phyloP scores from a whole-genome alignment of 345 rosid species.

The Citrus glauca region DNA sequence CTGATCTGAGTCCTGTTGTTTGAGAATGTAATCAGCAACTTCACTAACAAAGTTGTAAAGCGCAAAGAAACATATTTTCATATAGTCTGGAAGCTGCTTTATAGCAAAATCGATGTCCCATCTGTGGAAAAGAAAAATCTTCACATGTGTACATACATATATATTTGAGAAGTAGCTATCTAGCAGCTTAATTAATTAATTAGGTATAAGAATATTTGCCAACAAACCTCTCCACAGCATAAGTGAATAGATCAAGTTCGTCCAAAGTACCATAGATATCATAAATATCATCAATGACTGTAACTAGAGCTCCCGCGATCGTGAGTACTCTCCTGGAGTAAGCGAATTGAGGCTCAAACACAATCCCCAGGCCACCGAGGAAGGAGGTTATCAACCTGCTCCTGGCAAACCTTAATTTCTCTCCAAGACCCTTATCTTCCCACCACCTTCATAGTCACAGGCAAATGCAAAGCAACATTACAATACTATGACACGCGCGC shows the following conservation, averaged over 20 bases:
- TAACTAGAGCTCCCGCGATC: background rate
- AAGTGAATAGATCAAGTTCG: conserved; percentile 21
- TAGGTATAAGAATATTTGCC: background rate
- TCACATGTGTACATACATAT: no score
- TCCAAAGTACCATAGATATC: conserved; percentile 16
- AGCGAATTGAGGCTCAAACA: background rate
- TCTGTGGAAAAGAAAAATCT: conserved; percentile 1
- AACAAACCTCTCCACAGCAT: conserved; percentile 23
- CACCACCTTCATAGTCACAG: conserved; percentile 19
- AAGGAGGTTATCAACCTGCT: conserved; percentile 12
- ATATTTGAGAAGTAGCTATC: no score
- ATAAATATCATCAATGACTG: conserved; percentile 16
- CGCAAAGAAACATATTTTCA: conserved; percentile 31
- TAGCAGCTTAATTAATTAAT: no score
- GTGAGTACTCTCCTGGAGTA: conserved; percentile 7
- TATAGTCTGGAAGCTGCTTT: conserved; percentile 23
- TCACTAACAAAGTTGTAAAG: conserved; percentile 24
- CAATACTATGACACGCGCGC: no score
- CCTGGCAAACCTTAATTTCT: conserved; percentile 15
- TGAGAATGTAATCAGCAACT: conserved; percentile 16
- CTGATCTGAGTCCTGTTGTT: conserved; percentile 9
- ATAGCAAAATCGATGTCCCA: conserved; percentile 23
- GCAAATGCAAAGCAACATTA: no score
- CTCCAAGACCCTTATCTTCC: conserved; percentile 5
- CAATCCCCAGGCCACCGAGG: conserved; percentile 12